A percentile compares a stretch with the other conserved stretches of the same genome.
These are phyloP conservation scores for Yamadazyma conglobata DNA, from an alignment of 1,139 yeast genomes.

Conservation along the genomic window DNA sequence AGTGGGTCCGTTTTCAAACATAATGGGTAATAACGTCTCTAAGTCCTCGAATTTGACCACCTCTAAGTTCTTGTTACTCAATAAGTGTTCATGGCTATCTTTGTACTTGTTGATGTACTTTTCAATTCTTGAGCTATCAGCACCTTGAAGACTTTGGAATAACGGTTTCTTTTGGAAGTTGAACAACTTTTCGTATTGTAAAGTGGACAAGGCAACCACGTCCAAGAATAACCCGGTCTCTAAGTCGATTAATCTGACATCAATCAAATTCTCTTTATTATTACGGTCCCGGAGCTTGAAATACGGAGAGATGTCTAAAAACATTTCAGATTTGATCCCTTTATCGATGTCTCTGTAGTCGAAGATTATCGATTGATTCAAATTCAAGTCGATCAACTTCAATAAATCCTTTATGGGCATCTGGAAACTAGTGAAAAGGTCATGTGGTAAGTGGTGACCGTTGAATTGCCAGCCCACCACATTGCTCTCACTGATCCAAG, in stretches of 20 bases:
- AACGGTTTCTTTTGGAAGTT: slow-evolving; percentile 12
- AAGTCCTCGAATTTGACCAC: slow-evolving; percentile 12
- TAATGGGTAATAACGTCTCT: slow-evolving; percentile 12
- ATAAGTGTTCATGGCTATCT: slow-evolving; percentile 10
- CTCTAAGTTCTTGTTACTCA: slow-evolving; percentile 13
- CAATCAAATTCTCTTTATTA: slow-evolving; percentile 59
- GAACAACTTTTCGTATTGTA: slow-evolving; percentile 14
- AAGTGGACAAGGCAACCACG: slow-evolving; percentile 46
- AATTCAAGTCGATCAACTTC: slow-evolving; percentile 28
- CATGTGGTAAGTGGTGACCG: slow-evolving; percentile 53
- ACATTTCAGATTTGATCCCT: slow-evolving; percentile 28
- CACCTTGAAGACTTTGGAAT: slow-evolving; percentile 14
- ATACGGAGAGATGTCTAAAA: slow-evolving; percentile 38
- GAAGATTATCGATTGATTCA: slow-evolving; percentile 41
- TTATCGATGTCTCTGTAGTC: slow-evolving; percentile 19
- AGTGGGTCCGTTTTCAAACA: slow-evolving; percentile 16
- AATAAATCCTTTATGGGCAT: slow-evolving; percentile 45
- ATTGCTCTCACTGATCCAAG: slow-evolving; percentile 52
- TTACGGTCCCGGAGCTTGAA: slow-evolving; percentile 33
- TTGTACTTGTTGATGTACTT: slow-evolving; percentile 9
- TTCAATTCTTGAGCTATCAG: slow-evolving; percentile 10
- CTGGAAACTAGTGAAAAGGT: slow-evolving; percentile 49
- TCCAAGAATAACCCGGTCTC: slow-evolving; percentile 75
- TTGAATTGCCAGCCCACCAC: slow-evolving; percentile 54
- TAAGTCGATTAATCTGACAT: slow-evolving; percentile 75